These are phyloP conservation scores for Chytriomyces hyalinus DNA, from an alignment of 192 early-diverging fungal species.

Conservation along the genomic window DNA sequence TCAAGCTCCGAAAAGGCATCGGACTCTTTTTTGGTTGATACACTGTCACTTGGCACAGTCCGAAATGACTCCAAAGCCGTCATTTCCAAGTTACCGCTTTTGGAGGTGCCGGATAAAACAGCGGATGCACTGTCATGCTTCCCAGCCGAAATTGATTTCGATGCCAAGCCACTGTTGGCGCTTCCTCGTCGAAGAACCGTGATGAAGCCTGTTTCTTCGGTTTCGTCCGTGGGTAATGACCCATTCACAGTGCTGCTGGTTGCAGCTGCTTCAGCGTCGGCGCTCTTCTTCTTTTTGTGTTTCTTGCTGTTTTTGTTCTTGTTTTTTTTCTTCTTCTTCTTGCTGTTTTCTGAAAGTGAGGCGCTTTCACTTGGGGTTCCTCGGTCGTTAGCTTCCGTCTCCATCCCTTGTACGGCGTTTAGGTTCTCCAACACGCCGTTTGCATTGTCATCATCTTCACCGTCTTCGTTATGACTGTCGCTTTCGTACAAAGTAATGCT, in stretches of 20 bases:
- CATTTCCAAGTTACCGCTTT: too few relatives aligned
- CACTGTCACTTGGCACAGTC: neutral
- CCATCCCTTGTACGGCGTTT: neutral
- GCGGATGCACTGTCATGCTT: neutral
- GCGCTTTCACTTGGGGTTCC: neutral
- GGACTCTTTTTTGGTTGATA: neutral
- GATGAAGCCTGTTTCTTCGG: neutral
- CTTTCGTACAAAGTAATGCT: neutral
- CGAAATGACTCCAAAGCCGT: too few relatives aligned
- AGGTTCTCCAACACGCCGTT: neutral
- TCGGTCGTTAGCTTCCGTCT: neutral
- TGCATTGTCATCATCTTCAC: neutral
- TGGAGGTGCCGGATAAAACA: too few relatives aligned
- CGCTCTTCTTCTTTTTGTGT: neutral
- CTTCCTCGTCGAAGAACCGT: neutral
- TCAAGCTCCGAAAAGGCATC: too few relatives aligned
- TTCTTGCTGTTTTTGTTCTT: neutral
- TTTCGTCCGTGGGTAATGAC: neutral
- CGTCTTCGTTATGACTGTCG: neutral
- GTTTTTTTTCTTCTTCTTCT: conserved; percentile 2
- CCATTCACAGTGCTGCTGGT: neutral
- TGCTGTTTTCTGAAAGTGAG: neutral
- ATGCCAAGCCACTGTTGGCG: neutral
- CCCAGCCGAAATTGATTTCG: neutral
- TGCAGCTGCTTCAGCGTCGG: too few relatives aligned